These are phyloP conservation scores for Veloboletus limbatus DNA, from an alignment of 1,284 basidiomycete genomes.

Conservation along the genomic window DNA sequence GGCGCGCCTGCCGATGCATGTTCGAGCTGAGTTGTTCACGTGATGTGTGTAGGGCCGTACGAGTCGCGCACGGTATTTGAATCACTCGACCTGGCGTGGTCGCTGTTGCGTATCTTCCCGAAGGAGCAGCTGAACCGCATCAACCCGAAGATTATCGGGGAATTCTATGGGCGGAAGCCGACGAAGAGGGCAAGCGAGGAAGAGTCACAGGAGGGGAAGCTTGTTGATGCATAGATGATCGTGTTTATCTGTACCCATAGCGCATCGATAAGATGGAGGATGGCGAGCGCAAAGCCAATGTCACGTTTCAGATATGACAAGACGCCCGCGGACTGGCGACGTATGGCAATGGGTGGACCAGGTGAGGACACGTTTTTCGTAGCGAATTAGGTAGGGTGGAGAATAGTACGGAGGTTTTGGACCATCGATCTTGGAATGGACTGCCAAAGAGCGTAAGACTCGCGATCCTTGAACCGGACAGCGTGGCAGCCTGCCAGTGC, in stretches of 20 bases:
- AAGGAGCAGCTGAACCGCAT: conserved; percentile 98
- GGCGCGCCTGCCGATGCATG: no score
- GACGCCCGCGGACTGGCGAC: conserved; percentile 16
- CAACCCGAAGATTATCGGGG: conserved; percentile 85
- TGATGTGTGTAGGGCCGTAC: conserved; percentile 66
- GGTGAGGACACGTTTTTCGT: conserved; percentile 21
- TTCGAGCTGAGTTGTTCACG: conserved; percentile 14
- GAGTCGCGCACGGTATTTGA: conserved; percentile 98
- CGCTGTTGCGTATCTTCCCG: conserved; percentile 95
- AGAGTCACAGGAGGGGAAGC: conserved; percentile 46
- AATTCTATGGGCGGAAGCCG: conserved; percentile 81
- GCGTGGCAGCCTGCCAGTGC: conserved; percentile 35
- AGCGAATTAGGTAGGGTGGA: conserved; percentile 12
- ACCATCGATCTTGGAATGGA: conserved; percentile 18
- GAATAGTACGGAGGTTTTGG: conserved; percentile 5
- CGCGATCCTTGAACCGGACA: conserved; percentile 24
- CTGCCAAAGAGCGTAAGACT: conserved; percentile 26
- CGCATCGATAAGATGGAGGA: no score
- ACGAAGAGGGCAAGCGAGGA: conserved; percentile 61
- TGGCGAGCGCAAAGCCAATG: conserved; percentile 14
- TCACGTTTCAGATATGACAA: conserved; percentile 7
- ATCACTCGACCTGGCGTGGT: conserved; percentile 97
- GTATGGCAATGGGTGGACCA: conserved; percentile 6
- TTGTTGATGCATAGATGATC: conserved; percentile 51
- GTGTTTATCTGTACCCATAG: no score